These are phyloP conservation scores for Acer saccharum DNA, from an alignment of 345 rosid genomes.

Conservation along the genomic window DNA sequence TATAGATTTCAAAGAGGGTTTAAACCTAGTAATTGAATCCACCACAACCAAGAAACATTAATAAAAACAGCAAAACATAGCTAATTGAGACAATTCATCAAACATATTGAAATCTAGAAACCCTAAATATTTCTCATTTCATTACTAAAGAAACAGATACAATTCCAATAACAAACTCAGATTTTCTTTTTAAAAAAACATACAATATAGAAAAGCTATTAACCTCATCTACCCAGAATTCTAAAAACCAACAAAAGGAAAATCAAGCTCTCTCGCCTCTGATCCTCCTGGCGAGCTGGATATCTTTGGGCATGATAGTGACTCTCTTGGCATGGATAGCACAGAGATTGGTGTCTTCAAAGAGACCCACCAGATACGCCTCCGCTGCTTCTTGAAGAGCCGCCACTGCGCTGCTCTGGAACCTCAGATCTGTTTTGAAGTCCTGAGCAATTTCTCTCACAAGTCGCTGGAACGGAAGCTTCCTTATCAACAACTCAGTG, in stretches of 20 bases:
- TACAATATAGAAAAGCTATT: not conserved
- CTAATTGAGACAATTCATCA: no score
- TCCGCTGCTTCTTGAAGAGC: constrained; percentile 63
- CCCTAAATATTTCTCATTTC: not conserved
- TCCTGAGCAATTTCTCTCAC: constrained; percentile 65
- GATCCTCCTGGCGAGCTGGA: constrained; percentile 59
- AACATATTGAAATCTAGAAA: not conserved
- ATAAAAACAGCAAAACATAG: no score
- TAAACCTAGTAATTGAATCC: no score
- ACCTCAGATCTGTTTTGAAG: constrained; percentile 58
- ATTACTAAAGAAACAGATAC: no score
- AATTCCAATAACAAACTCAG: not conserved
- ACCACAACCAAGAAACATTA: no score
- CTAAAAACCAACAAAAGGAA: not conserved
- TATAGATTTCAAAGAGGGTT: no score
- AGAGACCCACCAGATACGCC: constrained; percentile 53
- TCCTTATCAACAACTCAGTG: constrained; percentile 51
- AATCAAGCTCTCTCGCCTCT: constrained; percentile 47
- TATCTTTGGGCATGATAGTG: constrained; percentile 66
- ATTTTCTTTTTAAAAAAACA: not conserved
- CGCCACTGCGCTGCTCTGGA: constrained; percentile 58
- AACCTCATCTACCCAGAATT: not conserved
- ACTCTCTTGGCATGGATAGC: constrained; percentile 70
- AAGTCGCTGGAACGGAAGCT: constrained; percentile 55
- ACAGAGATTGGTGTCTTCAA: constrained; percentile 59